Percentiles rank a stretch among this genome's conserved stretches.
Evolutionary conservation across 352 stramenopile genomes (phyloP).

Genomic region (Phytophthora kernoviae): DNA sequence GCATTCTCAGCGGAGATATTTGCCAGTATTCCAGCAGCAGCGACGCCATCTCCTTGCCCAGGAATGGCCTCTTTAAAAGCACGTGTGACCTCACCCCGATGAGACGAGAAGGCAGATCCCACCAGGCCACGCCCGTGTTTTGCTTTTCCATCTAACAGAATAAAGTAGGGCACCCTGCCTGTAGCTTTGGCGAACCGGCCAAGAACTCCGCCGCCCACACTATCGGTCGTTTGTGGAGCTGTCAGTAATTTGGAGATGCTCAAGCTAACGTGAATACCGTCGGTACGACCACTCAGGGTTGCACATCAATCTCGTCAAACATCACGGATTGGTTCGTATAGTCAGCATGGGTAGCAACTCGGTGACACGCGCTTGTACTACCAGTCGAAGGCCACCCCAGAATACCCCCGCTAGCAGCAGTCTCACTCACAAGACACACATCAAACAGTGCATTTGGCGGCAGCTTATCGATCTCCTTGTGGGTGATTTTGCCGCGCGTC

Average conservation of each 20-base stretch:
- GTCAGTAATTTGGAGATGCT: slow-evolving; percentile 58
- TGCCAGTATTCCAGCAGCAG: slow-evolving; percentile 49
- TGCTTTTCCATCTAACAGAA: slow-evolving; percentile 60
- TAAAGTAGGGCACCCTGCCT: slow-evolving; percentile 61
- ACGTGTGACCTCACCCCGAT: slow-evolving; percentile 25
- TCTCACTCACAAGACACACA: slow-evolving; percentile 76
- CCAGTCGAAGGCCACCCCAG: slow-evolving; percentile 48
- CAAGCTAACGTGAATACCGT: slow-evolving; percentile 54
- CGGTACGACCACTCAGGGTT: slow-evolving; percentile 42
- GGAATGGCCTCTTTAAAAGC: slow-evolving; percentile 26
- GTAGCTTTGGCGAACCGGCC: slow-evolving; percentile 31
- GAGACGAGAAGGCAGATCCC: slow-evolving; percentile 10
- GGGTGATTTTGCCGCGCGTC: slow-evolving; percentile 40
- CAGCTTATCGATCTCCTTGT: slow-evolving; percentile 72
- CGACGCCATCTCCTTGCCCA: slow-evolving; percentile 40
- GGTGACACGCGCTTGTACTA: slow-evolving; percentile 42
- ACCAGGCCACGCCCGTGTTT: slow-evolving; percentile 24
- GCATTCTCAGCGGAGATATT: slow-evolving; percentile 51
- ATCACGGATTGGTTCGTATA: slow-evolving; percentile 78
- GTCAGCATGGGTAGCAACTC: slow-evolving; percentile 69
- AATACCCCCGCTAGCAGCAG: slow-evolving; percentile 64
- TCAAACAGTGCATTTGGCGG: slow-evolving; percentile 74
- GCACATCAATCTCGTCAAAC: slow-evolving; percentile 54
- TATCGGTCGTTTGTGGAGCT: slow-evolving; percentile 12
- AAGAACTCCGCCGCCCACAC: not conserved